These are phyloP conservation scores for Hyaloscypha variabilis DNA, from an alignment of 495 filamentous ascomycete genomes.

Conservation along the genomic window DNA sequence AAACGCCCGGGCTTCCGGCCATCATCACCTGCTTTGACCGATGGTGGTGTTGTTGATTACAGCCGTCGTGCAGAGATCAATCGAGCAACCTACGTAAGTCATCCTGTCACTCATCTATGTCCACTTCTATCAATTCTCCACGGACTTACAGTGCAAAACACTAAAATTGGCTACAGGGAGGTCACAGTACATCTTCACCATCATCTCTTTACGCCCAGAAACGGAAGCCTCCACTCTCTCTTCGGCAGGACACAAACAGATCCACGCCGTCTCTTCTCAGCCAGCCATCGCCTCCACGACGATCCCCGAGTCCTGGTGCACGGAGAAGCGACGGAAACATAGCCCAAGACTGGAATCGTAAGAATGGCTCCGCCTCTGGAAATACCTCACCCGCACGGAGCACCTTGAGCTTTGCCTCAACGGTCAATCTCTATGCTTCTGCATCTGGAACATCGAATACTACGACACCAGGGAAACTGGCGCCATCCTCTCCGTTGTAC, in stretches of 20 bases:
- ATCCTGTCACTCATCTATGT: not conserved
- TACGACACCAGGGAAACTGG: constrained; percentile 24
- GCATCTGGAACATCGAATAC: constrained; percentile 15
- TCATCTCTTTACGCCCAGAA: constrained; percentile 38
- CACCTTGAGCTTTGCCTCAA: constrained; percentile 29
- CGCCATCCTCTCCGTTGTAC: constrained; percentile 39
- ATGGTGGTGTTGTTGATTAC: constrained; percentile 49
- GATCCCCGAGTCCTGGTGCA: constrained; percentile 27
- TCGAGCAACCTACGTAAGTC: constrained; percentile 44
- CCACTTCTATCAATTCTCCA: not conserved
- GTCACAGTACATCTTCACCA: constrained; percentile 45
- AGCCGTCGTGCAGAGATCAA: constrained; percentile 54
- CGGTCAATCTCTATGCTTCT: constrained; percentile 19
- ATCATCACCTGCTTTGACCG: constrained; percentile 61
- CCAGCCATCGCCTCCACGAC: constrained; percentile 32
- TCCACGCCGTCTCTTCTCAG: constrained; percentile 38
- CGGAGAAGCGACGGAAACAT: constrained; percentile 14
- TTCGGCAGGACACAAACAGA: constrained; percentile 39
- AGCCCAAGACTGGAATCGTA: constrained; percentile 16
- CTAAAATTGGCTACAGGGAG: constrained; percentile 37
- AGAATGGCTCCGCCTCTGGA: constrained; percentile 10
- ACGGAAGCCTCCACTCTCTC: constrained; percentile 36
- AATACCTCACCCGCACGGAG: constrained; percentile 32
- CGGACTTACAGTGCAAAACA: not conserved
- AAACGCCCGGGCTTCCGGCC: constrained; percentile 67